phyloP scores from a whole-genome alignment of 768 basidiomycete species.

The Leccinum obscurum region DNA sequence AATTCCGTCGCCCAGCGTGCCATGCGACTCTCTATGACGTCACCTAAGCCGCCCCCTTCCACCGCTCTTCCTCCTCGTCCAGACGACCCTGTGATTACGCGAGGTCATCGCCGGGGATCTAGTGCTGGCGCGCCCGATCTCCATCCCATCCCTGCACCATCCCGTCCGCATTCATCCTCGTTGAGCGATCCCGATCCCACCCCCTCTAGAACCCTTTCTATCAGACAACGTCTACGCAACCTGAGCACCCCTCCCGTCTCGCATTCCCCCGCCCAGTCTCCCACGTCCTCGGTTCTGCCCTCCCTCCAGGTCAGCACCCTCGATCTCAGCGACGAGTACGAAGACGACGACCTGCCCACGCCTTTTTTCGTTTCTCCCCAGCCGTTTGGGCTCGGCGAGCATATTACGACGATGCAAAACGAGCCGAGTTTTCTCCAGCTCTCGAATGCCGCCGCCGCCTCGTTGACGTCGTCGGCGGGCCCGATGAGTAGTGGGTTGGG shows the following conservation, averaged over 20 bases:
- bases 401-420: slow-evolving; percentile 50
- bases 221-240: slow-evolving; percentile 67
- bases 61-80: slow-evolving; percentile 64
- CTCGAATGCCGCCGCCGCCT: slow-evolving; percentile 46
- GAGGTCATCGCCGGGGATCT: slow-evolving; percentile 33
- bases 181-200: slow-evolving; percentile 32
- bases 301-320: slow-evolving; percentile 29
- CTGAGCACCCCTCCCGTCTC: slow-evolving; percentile 57
- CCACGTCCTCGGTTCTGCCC: slow-evolving; percentile 22
- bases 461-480: slow-evolving; percentile 8
- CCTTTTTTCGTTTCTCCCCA: slow-evolving; percentile 17
- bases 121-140: slow-evolving; percentile 34
- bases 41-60: slow-evolving; percentile 66
- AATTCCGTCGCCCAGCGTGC: slow-evolving; percentile 58
- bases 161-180: slow-evolving; percentile 36
- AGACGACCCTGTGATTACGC: slow-evolving; percentile 45
- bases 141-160: slow-evolving; percentile 46
- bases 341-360: slow-evolving; percentile 32
- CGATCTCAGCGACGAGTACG: slow-evolving; percentile 25
- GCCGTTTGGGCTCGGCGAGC: slow-evolving; percentile 51
- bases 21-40: slow-evolving; percentile 56
- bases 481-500: not conserved
- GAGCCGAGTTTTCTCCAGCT: slow-evolving; percentile 65
- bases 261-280: slow-evolving; percentile 26
- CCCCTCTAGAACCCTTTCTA: slow-evolving; percentile 39